Evolutionary conservation across 805 yeast species (phyloP).

Genomic region (Candida ponderosae): DNA sequence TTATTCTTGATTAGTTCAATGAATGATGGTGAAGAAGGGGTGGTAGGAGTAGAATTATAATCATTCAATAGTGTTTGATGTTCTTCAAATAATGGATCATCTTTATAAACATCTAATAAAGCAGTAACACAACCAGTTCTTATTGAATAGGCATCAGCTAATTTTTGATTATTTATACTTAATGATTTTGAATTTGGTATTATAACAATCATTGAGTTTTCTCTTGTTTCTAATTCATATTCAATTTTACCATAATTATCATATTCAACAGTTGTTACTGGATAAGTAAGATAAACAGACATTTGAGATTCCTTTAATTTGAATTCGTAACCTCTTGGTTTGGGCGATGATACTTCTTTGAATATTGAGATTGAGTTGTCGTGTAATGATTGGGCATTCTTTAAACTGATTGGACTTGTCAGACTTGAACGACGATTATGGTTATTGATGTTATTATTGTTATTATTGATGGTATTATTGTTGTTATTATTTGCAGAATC

Average conservation of each 20-base stretch:
- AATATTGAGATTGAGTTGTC: conserved; percentile 6
- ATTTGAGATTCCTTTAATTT: conserved; percentile 9
- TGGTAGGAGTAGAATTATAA: background rate
- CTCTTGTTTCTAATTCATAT: conserved; percentile 16
- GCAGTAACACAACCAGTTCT: conserved; percentile 21
- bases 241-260: conserved; percentile 18
- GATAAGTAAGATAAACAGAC: conserved; percentile 16
- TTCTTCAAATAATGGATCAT: conserved; percentile 9
- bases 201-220: conserved; percentile 17
- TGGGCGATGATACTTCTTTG: conserved; percentile 6
- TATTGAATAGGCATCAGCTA: conserved; percentile 19
- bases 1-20: conserved; percentile 11
- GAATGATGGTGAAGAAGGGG: conserved; percentile 1
- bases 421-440: background rate
- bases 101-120: conserved; percentile 14
- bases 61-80: conserved; percentile 1
- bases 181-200: conserved; percentile 18
- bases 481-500: too few species aligned
- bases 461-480: too few species aligned
- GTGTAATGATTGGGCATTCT: background rate
- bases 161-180: conserved; percentile 15
- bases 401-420: background rate
- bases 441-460: background rate
- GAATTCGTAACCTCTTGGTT: conserved; percentile 17
- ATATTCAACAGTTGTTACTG: conserved; percentile 10